Evolutionary conservation across 768 basidiomycete genomes (phyloP).

Genomic region (Boletus pseudopeckii): DNA sequence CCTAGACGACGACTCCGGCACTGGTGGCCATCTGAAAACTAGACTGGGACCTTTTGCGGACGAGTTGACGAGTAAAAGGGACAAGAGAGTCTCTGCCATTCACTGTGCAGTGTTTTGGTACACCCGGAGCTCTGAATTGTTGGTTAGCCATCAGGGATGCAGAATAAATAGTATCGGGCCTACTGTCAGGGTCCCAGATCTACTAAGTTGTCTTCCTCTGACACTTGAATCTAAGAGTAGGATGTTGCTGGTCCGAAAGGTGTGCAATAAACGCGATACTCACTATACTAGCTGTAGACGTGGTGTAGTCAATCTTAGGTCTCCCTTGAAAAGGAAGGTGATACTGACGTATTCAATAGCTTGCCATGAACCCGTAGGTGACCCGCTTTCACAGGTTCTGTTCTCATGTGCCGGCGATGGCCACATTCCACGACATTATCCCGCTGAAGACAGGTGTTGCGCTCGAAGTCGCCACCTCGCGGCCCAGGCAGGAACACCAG

Average conservation of each 20-base stretch:
- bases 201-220: neutral
- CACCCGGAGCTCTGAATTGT: neutral
- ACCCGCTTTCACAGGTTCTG: neutral
- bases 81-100: conserved; percentile 68
- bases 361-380: neutral
- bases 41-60: conserved; percentile 78
- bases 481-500: conserved; percentile 19
- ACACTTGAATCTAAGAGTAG: neutral
- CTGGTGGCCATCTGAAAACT: conserved; percentile 84
- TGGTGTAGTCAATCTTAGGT: neutral
- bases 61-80: conserved; percentile 78
- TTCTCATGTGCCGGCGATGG: neutral
- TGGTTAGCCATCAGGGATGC: neutral
- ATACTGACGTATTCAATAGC: too few species aligned
- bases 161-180: neutral
- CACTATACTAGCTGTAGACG: neutral
- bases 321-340: conserved; percentile 7
- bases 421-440: conserved; percentile 5
- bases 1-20: conserved; percentile 58
- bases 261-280: neutral
- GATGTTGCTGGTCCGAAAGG: neutral
- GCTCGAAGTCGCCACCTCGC: conserved; percentile 40
- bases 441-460: conserved; percentile 38
- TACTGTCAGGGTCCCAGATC: neutral
- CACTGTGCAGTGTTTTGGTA: neutral